Evolutionary conservation across 257 asterid genomes (phyloP).

Genomic region (Petrea volubilis): DNA sequence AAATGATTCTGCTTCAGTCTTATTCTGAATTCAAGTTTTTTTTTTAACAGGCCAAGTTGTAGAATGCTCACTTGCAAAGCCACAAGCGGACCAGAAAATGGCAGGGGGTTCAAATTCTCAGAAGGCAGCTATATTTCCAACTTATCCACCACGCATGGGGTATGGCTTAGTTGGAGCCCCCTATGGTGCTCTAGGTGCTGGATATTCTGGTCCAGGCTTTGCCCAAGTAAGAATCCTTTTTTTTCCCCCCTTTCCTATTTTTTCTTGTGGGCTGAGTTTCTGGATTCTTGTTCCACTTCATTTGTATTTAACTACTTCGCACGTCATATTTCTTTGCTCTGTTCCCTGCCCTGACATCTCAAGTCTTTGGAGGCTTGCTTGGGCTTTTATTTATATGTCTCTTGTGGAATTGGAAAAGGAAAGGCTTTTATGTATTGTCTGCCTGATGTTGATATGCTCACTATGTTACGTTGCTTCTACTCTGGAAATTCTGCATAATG

Average conservation of each 20-base stretch:
- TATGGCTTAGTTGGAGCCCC: constrained; percentile 65
- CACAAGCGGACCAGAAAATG: constrained; percentile 66
- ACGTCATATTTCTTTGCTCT: neutral
- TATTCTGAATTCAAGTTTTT: neutral
- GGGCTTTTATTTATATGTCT: neutral
- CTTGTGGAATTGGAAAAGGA: neutral
- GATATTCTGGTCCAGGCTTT: constrained; percentile 41
- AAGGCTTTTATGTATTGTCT: neutral
- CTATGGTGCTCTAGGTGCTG: constrained; percentile 58
- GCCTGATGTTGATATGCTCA: neutral
- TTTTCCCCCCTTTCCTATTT: neutral
- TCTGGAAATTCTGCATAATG: no score
- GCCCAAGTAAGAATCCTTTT: constrained; percentile 48
- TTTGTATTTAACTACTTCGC: constrained; percentile 4
- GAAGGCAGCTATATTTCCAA: constrained; percentile 48
- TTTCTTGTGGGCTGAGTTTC: neutral
- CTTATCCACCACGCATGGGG: constrained; percentile 56
- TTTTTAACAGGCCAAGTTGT: constrained; percentile 53
- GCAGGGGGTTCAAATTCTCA: constrained; percentile 47
- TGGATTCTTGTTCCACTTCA: neutral
- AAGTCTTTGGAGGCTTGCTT: neutral
- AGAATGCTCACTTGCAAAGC: constrained; percentile 80
- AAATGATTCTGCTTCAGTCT: constrained; percentile 6
- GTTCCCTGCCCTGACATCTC: neutral
- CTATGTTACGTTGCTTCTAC: neutral